Evolutionary conservation across 148 eudicot species (phyloP).

Genomic region (Pouteria glomerata): DNA sequence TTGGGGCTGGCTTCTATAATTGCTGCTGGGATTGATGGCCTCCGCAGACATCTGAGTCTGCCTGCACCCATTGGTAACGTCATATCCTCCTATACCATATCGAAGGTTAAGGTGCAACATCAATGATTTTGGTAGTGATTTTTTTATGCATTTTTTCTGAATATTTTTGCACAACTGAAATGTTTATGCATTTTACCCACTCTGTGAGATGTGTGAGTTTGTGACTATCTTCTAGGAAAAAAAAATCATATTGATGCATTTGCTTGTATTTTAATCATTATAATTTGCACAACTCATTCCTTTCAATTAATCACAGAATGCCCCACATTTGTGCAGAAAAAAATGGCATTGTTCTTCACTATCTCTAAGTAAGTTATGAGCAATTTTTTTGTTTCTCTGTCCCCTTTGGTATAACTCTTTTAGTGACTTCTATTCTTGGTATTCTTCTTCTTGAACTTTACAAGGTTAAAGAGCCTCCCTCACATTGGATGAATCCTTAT

Average conservation of each 20-base stretch:
- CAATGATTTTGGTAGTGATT: too few relatives aligned
- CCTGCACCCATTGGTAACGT: constrained; percentile 76
- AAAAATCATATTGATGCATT: neutral
- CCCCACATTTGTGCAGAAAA: constrained; percentile 94
- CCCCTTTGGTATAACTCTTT: constrained; percentile 7
- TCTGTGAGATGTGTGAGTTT: neutral
- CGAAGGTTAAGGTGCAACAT: too few relatives aligned
- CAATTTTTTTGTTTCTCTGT: neutral
- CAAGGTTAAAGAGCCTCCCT: constrained; percentile 84
- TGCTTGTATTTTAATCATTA: neutral
- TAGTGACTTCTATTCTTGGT: neutral
- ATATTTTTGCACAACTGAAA: neutral
- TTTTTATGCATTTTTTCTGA: too few relatives aligned
- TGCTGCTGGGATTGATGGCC: constrained; percentile 91
- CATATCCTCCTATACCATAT: constrained; percentile 6
- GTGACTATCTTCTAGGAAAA: neutral
- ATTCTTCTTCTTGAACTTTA: constrained; percentile 7
- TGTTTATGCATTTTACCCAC: neutral
- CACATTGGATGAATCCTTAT: constrained; percentile 92
- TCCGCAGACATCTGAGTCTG: constrained; percentile 55
- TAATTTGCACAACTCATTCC: neutral
- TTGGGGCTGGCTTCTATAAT: constrained; percentile 80
- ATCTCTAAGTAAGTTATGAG: constrained; percentile 66
- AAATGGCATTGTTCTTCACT: constrained; percentile 78
- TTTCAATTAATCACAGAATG: constrained; percentile 50